Base-by-base conservation (phyloP, 225 moss, liverwort and hornwort genomes). In the Physcomitrium patens region DNA sequence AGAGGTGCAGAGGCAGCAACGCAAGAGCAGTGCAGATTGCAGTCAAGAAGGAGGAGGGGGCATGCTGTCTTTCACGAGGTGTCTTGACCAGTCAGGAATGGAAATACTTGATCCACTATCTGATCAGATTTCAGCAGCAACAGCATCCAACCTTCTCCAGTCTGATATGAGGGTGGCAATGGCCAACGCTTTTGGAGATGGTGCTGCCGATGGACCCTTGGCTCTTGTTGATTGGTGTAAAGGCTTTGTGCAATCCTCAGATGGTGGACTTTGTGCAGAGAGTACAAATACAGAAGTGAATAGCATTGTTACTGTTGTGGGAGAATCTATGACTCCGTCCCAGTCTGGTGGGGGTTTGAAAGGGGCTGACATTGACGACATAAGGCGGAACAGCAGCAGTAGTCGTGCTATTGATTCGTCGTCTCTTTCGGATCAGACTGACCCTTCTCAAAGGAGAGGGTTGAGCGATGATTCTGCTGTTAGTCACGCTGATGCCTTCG, bases 71-170 rank as follows among this genome's bases (percentile, higher is more conserved):
- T 79, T 91, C 13, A 81, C 81, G 45, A 87, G 91, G 64, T 92
- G 80, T 74, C 85, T 95, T 67, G 99, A 99, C 76, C 81, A 91
- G 60, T 87, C 93, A 55, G 99, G 99, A 37, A 74, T 93, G 76
- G 99, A 99, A 84, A 90, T 91, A 57, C 79, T 88, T 55, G 89
- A 99, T 84, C 93, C 95, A 26, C 69, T 95, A 12, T 86, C 95
- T 43, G 95, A 93, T 61, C 95, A 99, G 90, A 89, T 99, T 52
- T 91, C 93, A 17, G 91, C 95, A 10, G 95, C 91, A 57, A 99
- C 90, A 18, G 99, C 90, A 23, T 91, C 93, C 68, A 90, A 83
- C 51, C 89, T 99, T 23, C 89, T 99, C 22, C 93, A 91, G 84
- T 87, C 91, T 62, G 99, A 99, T 86, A 87, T 99, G 73, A 89